A percentile compares a stretch with the other conserved stretches of the same genome.
These are phyloP conservation scores for Wallacemonas rigidus DNA, from an alignment of 208 protist genomes.

Conservation along the genomic window DNA sequence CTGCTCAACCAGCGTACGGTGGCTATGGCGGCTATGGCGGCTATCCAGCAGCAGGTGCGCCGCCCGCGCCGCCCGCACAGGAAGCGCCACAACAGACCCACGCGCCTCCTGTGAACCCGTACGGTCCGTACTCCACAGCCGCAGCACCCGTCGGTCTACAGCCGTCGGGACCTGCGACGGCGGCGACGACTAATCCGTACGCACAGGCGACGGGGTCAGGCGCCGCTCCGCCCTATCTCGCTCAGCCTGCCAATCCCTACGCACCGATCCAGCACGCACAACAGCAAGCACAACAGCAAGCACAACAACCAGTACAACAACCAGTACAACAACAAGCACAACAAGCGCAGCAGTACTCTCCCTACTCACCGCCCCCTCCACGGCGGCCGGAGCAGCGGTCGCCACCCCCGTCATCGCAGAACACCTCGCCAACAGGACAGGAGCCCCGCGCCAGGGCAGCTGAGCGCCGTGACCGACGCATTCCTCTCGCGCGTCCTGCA, in stretches of 20 bases:
- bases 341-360: background rate
- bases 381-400: slow-evolving; percentile 10
- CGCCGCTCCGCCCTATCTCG: background rate
- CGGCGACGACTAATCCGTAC: background rate
- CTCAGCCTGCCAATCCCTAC: slow-evolving; percentile 3
- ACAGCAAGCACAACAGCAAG: background rate
- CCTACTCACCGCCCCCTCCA: background rate
- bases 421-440: background rate
- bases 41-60: slow-evolving; percentile 21
- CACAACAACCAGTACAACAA: background rate
- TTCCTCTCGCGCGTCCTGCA: slow-evolving; percentile 34
- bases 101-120: background rate
- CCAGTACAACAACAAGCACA: background rate
- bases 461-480: slow-evolving; percentile 16
- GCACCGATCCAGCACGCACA: background rate
- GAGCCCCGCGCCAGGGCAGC: background rate
- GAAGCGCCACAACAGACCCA: background rate
- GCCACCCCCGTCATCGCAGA: slow-evolving; percentile 3
- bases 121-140: background rate
- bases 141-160: background rate
- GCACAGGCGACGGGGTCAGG: background rate
- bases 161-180: background rate
- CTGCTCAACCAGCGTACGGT: slow-evolving; percentile 20
- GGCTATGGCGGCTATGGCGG: slow-evolving; percentile 22
- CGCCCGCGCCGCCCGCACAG: slow-evolving; percentile 18